A percentile compares a stretch with the other conserved stretches of the same genome.
Conservation (phyloP, 78 protist species). For the Reticulomyxa filosa region DNA sequence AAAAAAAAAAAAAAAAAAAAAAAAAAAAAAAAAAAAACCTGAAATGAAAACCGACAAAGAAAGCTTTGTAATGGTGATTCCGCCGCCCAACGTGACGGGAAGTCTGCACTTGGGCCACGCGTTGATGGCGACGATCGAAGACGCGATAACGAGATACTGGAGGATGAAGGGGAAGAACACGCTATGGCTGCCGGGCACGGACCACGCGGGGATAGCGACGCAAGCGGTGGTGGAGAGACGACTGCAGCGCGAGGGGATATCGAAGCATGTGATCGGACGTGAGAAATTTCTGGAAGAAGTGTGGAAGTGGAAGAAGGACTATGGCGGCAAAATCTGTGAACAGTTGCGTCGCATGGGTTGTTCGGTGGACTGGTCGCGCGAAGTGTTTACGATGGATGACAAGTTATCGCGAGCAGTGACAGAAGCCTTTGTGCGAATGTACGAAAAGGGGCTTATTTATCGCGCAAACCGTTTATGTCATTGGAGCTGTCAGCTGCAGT, state of each 20-base stretch:
- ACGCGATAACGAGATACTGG: constrained; percentile 27
- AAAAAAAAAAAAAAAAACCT: no score
- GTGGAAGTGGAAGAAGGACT: constrained; percentile 75
- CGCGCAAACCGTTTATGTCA: constrained; percentile 33
- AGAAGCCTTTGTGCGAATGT: constrained; percentile 44
- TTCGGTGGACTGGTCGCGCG: constrained; percentile 90
- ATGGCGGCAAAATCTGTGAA: constrained; percentile 54
- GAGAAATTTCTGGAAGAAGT: constrained; percentile 32
- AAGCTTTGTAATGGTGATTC: constrained; percentile 64
- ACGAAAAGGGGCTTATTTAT: constrained; percentile 29
- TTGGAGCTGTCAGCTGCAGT: constrained; percentile 83
- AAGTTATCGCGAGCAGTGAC: constrained; percentile 33
- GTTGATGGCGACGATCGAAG: constrained; percentile 37
- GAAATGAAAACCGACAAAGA: background rate
- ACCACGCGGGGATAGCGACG: constrained; percentile 65
- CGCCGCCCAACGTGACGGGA: constrained; percentile 99
- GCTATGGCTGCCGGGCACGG: constrained; percentile 52
- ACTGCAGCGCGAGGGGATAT: constrained; percentile 10
- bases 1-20: no score
- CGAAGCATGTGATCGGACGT: background rate
- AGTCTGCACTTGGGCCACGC: constrained; percentile 96
- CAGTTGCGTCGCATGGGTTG: constrained; percentile 74
- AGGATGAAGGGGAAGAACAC: constrained; percentile 37
- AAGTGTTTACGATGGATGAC: constrained; percentile 28
- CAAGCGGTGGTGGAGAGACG: constrained; percentile 83